These are phyloP conservation scores for Talaromyces sp. DNA, from an alignment of 2,329 filamentous ascomycete genomes.

Conservation along the genomic window DNA sequence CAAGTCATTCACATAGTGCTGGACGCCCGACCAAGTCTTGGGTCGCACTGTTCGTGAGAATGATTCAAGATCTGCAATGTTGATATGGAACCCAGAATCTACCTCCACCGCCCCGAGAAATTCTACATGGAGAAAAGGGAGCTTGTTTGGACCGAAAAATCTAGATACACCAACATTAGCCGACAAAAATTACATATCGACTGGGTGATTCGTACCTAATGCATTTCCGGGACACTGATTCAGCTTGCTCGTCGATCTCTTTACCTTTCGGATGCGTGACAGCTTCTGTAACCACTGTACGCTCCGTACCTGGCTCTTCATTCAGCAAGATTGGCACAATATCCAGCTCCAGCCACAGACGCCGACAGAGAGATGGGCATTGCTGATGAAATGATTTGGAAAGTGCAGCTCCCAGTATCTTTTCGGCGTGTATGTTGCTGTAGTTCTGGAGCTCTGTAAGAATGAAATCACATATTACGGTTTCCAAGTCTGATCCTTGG, in stretches of 20 bases:
- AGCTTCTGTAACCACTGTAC: neutral
- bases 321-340: neutral
- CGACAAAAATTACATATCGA: neutral
- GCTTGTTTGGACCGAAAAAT: neutral
- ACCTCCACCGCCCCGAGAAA: conserved; percentile 55
- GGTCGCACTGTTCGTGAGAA: conserved; percentile 60
- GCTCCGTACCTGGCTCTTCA: neutral
- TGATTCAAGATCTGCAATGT: conserved; percentile 55
- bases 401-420: neutral
- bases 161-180: neutral
- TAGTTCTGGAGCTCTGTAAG: neutral
- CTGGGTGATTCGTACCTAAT: neutral
- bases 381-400: neutral
- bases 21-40: conserved; percentile 63
- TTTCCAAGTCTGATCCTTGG: neutral
- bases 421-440: neutral
- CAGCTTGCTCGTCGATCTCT: neutral
- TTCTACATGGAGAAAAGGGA: neutral
- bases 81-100: conserved; percentile 63
- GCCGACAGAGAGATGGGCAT: neutral
- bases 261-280: neutral
- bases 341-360: neutral
- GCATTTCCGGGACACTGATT: neutral
- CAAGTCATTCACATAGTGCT: conserved; percentile 47
- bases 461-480: neutral